Evolutionary conservation across 2,329 filamentous ascomycete genomes (phyloP).

Genomic region (Fusarium burgessii): DNA sequence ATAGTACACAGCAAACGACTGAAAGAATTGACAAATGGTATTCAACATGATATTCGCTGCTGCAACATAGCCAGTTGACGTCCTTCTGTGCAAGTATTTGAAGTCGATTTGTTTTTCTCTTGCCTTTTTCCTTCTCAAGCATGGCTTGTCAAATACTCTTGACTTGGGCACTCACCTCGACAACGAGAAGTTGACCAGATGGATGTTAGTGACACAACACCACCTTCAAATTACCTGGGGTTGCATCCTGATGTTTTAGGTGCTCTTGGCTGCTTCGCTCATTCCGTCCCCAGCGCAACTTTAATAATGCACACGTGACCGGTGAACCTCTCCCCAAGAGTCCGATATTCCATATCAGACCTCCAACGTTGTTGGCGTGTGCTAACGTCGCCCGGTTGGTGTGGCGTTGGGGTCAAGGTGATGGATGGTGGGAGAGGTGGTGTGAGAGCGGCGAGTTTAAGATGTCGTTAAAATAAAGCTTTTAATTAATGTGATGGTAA

Average conservation of each 20-base stretch:
- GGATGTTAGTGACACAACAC: background rate
- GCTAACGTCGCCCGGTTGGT: conserved; percentile 11
- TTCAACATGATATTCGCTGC: background rate
- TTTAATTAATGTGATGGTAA: conserved; percentile 4
- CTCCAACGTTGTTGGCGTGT: conserved; percentile 13
- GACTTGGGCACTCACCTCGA: background rate
- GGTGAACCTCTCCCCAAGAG: background rate
- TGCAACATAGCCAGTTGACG: background rate
- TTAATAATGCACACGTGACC: conserved; percentile 27
- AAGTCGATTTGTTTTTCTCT: background rate
- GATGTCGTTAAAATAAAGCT: background rate
- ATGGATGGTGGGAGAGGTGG: conserved; percentile 14
- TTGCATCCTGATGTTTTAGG: background rate
- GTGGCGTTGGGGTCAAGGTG: conserved; percentile 3
- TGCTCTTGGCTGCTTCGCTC: conserved; percentile 29
- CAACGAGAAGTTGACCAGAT: background rate
- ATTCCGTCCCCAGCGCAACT: conserved; percentile 11
- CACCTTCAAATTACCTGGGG: background rate
- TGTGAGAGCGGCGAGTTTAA: conserved; percentile 24
- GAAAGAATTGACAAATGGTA: background rate
- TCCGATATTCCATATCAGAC: background rate
- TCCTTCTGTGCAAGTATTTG: background rate
- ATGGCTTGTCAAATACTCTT: background rate
- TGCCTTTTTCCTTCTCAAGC: background rate
- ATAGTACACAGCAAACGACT: background rate